phyloP scores from a whole-genome alignment of 2,329 filamentous ascomycete species.

The Fusarium kyushuense region DNA sequence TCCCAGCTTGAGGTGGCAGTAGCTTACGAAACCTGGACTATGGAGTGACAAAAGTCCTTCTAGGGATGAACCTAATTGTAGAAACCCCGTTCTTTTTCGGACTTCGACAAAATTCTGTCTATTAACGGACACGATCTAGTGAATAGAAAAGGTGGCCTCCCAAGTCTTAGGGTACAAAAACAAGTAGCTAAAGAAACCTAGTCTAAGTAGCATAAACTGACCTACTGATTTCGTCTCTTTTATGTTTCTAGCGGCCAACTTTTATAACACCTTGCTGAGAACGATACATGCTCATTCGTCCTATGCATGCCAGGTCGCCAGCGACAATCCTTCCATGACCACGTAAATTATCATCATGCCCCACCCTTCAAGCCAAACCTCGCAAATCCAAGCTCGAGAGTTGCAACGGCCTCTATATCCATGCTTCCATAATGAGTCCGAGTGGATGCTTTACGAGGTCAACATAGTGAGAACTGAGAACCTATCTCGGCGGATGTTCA shows the following conservation, averaged over 20 bases:
- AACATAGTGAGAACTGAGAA: conserved; percentile 2
- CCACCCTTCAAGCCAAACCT: conserved; percentile 25
- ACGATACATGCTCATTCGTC: conserved; percentile 14
- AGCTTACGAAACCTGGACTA: conserved; percentile 1
- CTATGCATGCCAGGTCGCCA: not conserved
- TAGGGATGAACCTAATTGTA: conserved; percentile 5
- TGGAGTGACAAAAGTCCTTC: conserved; percentile 5
- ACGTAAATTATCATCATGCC: conserved; percentile 13
- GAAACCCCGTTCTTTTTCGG: conserved; percentile 9
- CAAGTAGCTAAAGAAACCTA: too few species aligned
- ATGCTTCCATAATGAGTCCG: conserved; percentile 5
- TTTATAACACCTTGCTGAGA: too few species aligned
- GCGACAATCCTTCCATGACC: conserved; percentile 13
- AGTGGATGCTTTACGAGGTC: conserved; percentile 5
- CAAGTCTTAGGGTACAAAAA: too few species aligned
- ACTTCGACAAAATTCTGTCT: conserved; percentile 15
- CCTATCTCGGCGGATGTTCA: conserved; percentile 6
- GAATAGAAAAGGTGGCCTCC: too few species aligned
- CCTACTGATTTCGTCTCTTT: too few species aligned
- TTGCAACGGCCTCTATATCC: conserved; percentile 7
- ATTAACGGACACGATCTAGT: conserved; percentile 18
- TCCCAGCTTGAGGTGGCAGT: conserved; percentile 4
- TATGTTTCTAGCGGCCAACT: too few species aligned
- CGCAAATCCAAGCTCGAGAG: conserved; percentile 11
- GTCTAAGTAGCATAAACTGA: too few species aligned